Evolutionary conservation across 2,329 filamentous ascomycete genomes (phyloP), one percentile per base, ranked within the genome.

Genomic region (Hypoxylon sp.): DNA sequence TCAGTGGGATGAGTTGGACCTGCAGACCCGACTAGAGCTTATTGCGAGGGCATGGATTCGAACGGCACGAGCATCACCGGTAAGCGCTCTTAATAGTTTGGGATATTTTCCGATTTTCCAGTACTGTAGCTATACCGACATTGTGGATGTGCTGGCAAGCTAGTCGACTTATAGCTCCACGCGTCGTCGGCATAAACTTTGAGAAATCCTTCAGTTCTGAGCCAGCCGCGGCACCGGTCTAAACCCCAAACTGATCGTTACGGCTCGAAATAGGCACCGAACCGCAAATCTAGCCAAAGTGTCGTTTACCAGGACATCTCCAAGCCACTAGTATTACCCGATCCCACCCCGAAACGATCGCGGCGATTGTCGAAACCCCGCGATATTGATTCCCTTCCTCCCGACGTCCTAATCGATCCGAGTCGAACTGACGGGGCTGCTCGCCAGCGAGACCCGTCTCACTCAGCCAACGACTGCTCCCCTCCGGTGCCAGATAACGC

Each of bases 1-100:
- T 80, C 77, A 73, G 63, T 81, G 77, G 80, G 78, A 77, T 80
- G 78, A 81, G 50, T 67, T 74, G 27, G 75, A 77, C 53, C 44
- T 85, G 72, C 73, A 75, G 57, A 68, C 74, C 64, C 80, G 76
- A 68, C 68, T 85, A 56, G 70, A 74, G 58, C 72, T 80, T 27
- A 83, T 86, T 73, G 80, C 84, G 8, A 75, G 75, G 49, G 75
- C 77, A 35, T 85, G 84, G 84, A 68, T 81, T 40, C 74, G 78
- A 37, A 69, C 78, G 17, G 70, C 64, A 64, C 66, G 74, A 54
- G 58, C 57, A 31, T 31, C 37, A 10, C 69, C 73, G 74, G 81
- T 82, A 78, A 75, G 80, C 70, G 64, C 31, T 67, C 55, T 69
- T 54, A 5, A 40, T 60, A 25, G 27, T 61, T 51, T 25, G 1